phyloP scores from a whole-genome alignment of 116 monocot genomes.

The Iris pallida region DNA sequence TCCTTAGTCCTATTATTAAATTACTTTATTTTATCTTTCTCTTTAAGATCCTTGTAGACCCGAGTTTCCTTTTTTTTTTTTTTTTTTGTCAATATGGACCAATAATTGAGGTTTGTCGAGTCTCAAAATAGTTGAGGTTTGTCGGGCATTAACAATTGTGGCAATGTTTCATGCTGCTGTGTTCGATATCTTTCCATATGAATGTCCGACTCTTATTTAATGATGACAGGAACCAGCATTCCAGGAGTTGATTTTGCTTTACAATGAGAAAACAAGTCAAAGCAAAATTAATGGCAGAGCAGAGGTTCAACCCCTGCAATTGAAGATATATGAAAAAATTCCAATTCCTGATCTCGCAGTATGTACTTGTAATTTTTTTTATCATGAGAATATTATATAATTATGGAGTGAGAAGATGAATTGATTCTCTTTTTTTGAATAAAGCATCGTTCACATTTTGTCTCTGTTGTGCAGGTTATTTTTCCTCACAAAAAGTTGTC shows the following conservation, averaged over 20 bases:
- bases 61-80: neutral
- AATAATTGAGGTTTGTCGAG: neutral
- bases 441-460: neutral
- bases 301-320: constrained; percentile 44
- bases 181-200: neutral
- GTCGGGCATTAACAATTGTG: neutral
- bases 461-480: constrained; percentile 60
- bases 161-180: neutral
- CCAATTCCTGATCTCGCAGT: constrained; percentile 94
- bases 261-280: constrained; percentile 52
- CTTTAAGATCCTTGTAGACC: neutral
- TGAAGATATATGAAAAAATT: constrained; percentile 91
- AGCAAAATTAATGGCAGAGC: constrained; percentile 20
- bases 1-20: no score
- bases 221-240: constrained; percentile 85
- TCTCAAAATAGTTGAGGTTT: neutral
- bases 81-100: neutral
- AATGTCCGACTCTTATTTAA: constrained; percentile 10
- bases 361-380: constrained; percentile 1
- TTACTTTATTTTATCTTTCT: neutral
- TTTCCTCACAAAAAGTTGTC: constrained; percentile 96
- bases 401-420: neutral
- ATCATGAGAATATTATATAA: neutral
- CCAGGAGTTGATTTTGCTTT: constrained; percentile 88
- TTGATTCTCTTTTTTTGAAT: neutral